A percentile compares a stretch with the other conserved stretches of the same genome.
Evolutionary conservation across 2,329 filamentous ascomycete genomes (phyloP).

Genomic region (Beauveria varroae): DNA sequence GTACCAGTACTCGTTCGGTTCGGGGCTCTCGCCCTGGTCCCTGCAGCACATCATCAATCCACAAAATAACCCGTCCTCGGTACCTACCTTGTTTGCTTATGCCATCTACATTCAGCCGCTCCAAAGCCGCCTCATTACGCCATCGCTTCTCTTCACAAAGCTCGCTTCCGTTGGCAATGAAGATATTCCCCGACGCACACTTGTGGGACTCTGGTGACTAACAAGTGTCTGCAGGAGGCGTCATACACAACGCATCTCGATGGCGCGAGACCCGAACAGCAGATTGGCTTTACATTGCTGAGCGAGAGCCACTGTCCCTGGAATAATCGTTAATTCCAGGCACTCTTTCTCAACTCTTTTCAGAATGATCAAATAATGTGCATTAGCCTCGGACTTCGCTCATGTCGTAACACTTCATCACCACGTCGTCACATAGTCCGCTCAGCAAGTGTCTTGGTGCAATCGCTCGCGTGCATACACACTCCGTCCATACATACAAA

Average conservation of each 20-base stretch:
- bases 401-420: not conserved
- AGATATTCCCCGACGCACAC: no score
- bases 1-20: no score
- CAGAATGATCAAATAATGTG: not conserved
- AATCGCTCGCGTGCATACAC: not conserved
- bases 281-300: no score
- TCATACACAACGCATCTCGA: no score
- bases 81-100: not conserved
- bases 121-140: no score
- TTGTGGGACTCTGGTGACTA: no score
- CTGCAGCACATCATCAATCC: not conserved
- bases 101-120: not conserved
- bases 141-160: no score
- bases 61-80: not conserved
- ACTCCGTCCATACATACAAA: not conserved
- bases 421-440: no score
- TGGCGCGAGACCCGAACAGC: no score
- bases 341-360: not conserved
- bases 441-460: not conserved
- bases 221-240: no score
- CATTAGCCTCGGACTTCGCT: conserved; percentile 3
- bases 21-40: not conserved
- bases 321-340: not conserved
- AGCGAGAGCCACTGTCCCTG: no score
- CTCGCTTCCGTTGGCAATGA: no score